Percentiles rank a stretch among this genome's conserved stretches.
Evolutionary conservation across 164 flowering plant genomes (phyloP).

Genomic region (Saururus chinensis): DNA sequence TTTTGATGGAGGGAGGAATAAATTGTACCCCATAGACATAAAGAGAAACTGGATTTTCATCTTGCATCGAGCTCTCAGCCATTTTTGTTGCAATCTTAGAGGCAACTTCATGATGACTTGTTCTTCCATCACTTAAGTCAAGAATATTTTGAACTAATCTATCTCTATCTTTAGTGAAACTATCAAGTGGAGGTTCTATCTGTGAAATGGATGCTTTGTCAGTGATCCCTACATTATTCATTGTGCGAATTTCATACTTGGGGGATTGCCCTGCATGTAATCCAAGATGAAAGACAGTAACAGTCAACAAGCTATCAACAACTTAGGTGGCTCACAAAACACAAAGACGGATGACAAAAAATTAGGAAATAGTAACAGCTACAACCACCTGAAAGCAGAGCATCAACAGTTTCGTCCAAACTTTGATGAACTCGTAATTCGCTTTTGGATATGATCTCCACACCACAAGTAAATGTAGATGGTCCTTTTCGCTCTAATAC

Average conservation of each 20-base stretch:
- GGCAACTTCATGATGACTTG: constrained; percentile 8
- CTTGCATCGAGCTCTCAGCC: constrained; percentile 17
- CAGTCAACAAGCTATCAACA: no score
- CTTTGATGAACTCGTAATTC: constrained; percentile 73
- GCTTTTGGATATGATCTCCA: constrained; percentile 75
- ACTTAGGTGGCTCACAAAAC: no score
- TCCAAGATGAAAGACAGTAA: constrained; percentile 1
- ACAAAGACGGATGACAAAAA: not conserved
- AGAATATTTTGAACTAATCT: constrained; percentile 21
- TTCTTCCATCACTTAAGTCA: constrained; percentile 15
- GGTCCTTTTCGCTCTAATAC: constrained; percentile 91
- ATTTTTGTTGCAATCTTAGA: constrained; percentile 16
- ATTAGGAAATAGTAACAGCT: not conserved
- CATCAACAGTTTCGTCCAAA: constrained; percentile 89
- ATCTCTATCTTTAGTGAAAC: constrained; percentile 12
- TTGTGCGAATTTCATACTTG: constrained; percentile 52
- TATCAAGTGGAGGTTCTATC: constrained; percentile 14
- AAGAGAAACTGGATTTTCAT: constrained; percentile 26
- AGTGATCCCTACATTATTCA: constrained; percentile 23
- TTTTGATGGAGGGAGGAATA: not conserved
- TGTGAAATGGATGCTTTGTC: constrained; percentile 8
- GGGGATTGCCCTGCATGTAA: constrained; percentile 52
- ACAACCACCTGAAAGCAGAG: constrained; percentile 64
- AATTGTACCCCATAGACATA: constrained; percentile 80
- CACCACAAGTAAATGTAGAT: constrained; percentile 72